Base-by-base conservation (phyloP, 306 rosid species). In the Vigna trinervia region DNA sequence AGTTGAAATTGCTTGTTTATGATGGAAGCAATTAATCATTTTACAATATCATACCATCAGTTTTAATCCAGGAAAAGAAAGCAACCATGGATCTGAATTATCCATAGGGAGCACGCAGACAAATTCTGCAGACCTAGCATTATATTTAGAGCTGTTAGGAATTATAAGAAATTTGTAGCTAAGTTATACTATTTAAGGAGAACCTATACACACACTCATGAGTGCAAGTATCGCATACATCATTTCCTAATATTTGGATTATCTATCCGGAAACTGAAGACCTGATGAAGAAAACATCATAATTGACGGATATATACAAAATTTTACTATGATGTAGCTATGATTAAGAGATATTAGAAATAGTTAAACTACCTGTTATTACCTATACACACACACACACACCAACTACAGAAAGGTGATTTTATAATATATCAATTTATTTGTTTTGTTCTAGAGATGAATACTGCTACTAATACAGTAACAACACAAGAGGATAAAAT, bases 161-260 rank as follows among this genome's bases (percentile, higher is more conserved):
- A 53, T 28, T n/a, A 53, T 3, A 64, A 36, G 0, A 48, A 34
- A 19, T 51, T 51, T 64, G 69, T 20, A 15, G 32, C 39, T 50
- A 57, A 14, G 30, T 4, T 57, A 41, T 39, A 12, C 43, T 15
- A 71, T 36, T 56, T 1, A 43, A 30, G 54, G 30, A 46, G 30
- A 48, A 46, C 34, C 15, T 61, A 19, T 48, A 28, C 58, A 28
- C 17, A 1, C 28, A 5, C 47, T 6, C 5, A 46, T 8, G 30
- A 74, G 69, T n/a, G 22, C 26, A 38, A 19, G 6, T 12, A 17
- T 43, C 19, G 38, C 47, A 28, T 13, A 5, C n/a, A 61, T 45
- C 32, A 9, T 14, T 58, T 74, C 69, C 58, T 60, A 74, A 74
- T 61, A 47, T 75, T 60, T 30, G 47, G 48, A 30, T 43, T 61